These are phyloP conservation scores for Zygosaccharomyces pseudobailii DNA, from an alignment of 1,139 yeast species.

Conservation along the genomic window DNA sequence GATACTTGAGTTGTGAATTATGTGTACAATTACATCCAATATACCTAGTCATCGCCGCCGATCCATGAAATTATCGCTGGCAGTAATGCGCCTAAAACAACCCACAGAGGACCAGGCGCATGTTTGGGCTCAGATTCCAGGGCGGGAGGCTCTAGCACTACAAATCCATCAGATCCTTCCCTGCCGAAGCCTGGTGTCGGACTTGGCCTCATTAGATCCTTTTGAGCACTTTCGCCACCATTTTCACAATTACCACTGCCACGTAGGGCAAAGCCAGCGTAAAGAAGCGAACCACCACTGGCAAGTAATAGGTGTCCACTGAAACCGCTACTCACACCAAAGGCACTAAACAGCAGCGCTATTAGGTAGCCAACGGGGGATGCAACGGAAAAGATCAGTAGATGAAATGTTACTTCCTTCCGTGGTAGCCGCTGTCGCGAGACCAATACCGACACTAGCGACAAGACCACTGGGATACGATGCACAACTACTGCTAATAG, in stretches of 20 bases:
- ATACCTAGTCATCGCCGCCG: background rate
- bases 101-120: background rate
- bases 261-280: slow-evolving; percentile 20
- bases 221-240: background rate
- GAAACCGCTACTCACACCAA: slow-evolving; percentile 13
- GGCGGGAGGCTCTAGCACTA: slow-evolving; percentile 1
- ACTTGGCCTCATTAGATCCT: background rate
- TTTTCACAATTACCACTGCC: background rate
- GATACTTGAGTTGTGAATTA: no score
- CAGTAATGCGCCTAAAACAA: background rate
- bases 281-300: slow-evolving; percentile 35
- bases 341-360: slow-evolving; percentile 12
- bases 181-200: slow-evolving; percentile 1
- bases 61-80: background rate
- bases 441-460: slow-evolving; percentile 41
- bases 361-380: slow-evolving; percentile 33
- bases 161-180: slow-evolving; percentile 1
- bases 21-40: background rate
- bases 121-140: background rate
- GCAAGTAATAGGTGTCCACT: slow-evolving; percentile 31
- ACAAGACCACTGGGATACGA: slow-evolving; percentile 61
- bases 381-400: slow-evolving; percentile 32
- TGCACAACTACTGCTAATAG: slow-evolving; percentile 54
- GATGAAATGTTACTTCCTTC: slow-evolving; percentile 28
- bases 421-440: slow-evolving; percentile 30